Conservation (phyloP, 306 rosid species). For the Trifolium dubium region DNA sequence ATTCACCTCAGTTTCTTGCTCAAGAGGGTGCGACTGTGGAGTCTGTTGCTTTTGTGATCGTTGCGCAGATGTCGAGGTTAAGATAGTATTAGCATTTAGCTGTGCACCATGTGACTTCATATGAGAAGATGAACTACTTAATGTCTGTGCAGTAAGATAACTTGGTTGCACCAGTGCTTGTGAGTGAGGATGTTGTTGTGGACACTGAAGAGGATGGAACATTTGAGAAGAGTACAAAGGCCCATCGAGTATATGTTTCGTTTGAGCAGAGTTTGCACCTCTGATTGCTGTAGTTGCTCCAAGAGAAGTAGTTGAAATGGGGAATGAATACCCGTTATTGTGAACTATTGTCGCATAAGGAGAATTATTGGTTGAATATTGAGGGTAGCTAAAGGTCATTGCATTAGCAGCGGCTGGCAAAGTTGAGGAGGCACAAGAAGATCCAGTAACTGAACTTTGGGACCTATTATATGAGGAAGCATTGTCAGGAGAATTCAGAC, state of each 20-base stretch:
- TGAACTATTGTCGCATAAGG: constrained; percentile 58
- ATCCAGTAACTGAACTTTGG: constrained; percentile 49
- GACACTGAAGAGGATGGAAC: constrained; percentile 63
- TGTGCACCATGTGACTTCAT: constrained; percentile 56
- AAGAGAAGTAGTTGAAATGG: constrained; percentile 56
- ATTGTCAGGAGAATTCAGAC: constrained; percentile 43
- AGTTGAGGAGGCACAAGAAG: constrained; percentile 51
- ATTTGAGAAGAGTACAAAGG: constrained; percentile 61
- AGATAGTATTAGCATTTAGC: constrained; percentile 46
- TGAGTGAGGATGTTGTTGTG: constrained; percentile 56
- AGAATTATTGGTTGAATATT: constrained; percentile 51
- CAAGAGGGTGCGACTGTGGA: constrained; percentile 47
- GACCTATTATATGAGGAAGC: constrained; percentile 48
- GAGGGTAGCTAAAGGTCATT: constrained; percentile 53
- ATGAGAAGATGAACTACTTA: constrained; percentile 55
- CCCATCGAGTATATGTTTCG: constrained; percentile 54
- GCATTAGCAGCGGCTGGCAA: constrained; percentile 52
- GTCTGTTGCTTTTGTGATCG: constrained; percentile 56
- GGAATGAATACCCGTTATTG: constrained; percentile 60
- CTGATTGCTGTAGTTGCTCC: constrained; percentile 55
- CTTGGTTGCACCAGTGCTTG: constrained; percentile 49
- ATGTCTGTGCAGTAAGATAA: constrained; percentile 47
- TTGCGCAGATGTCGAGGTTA: constrained; percentile 48
- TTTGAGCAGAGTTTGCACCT: constrained; percentile 55
- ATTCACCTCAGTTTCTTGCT: constrained; percentile 49